Percentiles rank a stretch among this genome's conserved stretches.
Conservation (phyloP, 805 yeast genomes). For the Komagataella pastoris region DNA sequence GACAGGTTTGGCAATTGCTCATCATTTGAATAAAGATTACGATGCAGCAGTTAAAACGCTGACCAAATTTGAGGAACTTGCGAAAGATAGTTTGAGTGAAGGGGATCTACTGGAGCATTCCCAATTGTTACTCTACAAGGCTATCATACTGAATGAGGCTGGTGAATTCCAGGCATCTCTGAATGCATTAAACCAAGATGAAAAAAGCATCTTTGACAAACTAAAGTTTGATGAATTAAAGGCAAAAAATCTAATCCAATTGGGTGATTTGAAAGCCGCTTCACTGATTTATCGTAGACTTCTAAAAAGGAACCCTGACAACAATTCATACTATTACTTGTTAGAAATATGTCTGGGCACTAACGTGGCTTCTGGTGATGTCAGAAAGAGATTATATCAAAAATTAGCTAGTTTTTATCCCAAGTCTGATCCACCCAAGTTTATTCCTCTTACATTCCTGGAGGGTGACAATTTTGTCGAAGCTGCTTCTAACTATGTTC, state of each 20-base stretch:
- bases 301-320: conserved; percentile 79
- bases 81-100: conserved; percentile 54
- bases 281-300: conserved; percentile 53
- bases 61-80: conserved; percentile 60
- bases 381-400: conserved; percentile 47
- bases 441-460: conserved; percentile 65
- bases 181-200: conserved; percentile 34
- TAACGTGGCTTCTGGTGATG: conserved; percentile 26
- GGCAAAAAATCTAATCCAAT: conserved; percentile 47
- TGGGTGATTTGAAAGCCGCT: conserved; percentile 51
- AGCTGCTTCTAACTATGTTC: conserved; percentile 40
- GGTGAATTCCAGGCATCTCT: conserved; percentile 59
- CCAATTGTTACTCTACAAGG: conserved; percentile 68
- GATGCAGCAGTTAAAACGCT: conserved; percentile 60
- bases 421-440: conserved; percentile 65
- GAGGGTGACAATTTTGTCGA: conserved; percentile 31
- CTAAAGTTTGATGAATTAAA: conserved; percentile 49
- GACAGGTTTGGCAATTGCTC: conserved; percentile 82
- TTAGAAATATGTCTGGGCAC: conserved; percentile 57
- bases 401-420: conserved; percentile 65
- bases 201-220: conserved; percentile 35
- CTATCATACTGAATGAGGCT: conserved; percentile 43
- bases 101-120: conserved; percentile 66
- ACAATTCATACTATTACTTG: conserved; percentile 45
- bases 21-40: conserved; percentile 58